Conservation (phyloP, 2,329 filamentous ascomycete species). For the Fusarium lateritium region DNA sequence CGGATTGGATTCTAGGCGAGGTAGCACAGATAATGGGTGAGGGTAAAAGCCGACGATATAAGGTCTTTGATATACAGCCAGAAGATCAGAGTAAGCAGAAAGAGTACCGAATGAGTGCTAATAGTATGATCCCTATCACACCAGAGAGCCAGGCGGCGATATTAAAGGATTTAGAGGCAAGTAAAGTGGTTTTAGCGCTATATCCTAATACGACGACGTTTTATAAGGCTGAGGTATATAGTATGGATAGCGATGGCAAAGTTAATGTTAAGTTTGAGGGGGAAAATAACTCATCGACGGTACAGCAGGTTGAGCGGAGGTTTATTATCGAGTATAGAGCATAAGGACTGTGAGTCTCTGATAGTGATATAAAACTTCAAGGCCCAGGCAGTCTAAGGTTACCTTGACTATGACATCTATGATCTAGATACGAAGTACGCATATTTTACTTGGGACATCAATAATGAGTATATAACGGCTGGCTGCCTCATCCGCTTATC, state of each 20-base stretch:
- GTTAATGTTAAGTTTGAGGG: conserved; percentile 84
- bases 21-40: conserved; percentile 83
- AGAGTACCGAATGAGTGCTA: conserved; percentile 79
- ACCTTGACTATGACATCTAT: too few species aligned
- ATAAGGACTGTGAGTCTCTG: conserved; percentile 29
- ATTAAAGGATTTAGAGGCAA: conserved; percentile 73
- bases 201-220: conserved; percentile 90
- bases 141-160: conserved; percentile 63
- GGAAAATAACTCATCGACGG: conserved; percentile 79
- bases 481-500: too few species aligned
- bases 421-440: too few species aligned
- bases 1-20: conserved; percentile 82
- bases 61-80: conserved; percentile 84
- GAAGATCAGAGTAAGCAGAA: conserved; percentile 77
- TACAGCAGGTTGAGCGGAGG: conserved; percentile 81
- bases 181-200: conserved; percentile 81
- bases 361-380: too few species aligned
- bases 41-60: conserved; percentile 83
- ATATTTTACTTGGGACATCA: too few species aligned
- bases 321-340: conserved; percentile 81
- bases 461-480: too few species aligned
- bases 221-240: conserved; percentile 86
- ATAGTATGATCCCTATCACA: conserved; percentile 84
- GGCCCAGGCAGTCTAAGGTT: too few species aligned
- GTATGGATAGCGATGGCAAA: conserved; percentile 69